Evolutionary conservation across 495 filamentous ascomycete species (phyloP).

Genomic region (Oidiodendron maius): DNA sequence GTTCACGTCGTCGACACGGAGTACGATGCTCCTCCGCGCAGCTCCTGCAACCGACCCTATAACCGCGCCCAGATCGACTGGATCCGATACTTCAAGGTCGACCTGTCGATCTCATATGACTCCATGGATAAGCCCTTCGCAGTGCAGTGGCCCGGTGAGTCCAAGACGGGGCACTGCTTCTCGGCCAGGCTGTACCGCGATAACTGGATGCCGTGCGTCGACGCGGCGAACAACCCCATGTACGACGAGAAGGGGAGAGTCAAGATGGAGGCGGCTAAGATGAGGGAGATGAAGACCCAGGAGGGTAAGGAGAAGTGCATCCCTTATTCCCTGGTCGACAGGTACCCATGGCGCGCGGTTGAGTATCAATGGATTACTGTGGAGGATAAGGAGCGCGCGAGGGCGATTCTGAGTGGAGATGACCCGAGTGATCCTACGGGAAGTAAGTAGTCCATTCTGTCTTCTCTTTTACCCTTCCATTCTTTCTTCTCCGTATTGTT

Average conservation of each 20-base stretch:
- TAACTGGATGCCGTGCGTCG: conserved; percentile 2
- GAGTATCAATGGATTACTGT: conserved; percentile 8
- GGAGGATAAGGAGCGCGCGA: conserved; percentile 13
- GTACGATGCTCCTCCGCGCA: too few species aligned
- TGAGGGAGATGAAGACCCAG: conserved; percentile 1
- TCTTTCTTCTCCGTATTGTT: too few species aligned
- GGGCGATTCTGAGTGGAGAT: conserved; percentile 2
- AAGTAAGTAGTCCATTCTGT: not conserved
- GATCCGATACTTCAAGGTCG: conserved; percentile 15
- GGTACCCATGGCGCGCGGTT: conserved; percentile 4
- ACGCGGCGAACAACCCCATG: not conserved
- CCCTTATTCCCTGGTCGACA: conserved; percentile 13
- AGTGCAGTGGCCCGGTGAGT: not conserved
- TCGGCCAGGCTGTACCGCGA: conserved; percentile 13
- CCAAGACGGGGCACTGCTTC: conserved; percentile 5
- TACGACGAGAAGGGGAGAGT: conserved; percentile 5
- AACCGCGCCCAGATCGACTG: conserved; percentile 9
- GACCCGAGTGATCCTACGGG: not conserved
- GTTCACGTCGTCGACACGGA: too few species aligned
- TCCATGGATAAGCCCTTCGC: not conserved
- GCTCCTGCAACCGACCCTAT: conserved; percentile 18
- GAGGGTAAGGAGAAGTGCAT: conserved; percentile 5
- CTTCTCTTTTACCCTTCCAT: not conserved
- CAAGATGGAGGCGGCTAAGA: not conserved
- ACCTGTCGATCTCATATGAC: not conserved